Evolutionary conservation across 2,329 filamentous ascomycete genomes (phyloP), one percentile per base, ranked within the genome.

Genomic region (Albophoma yamanashiensis): DNA sequence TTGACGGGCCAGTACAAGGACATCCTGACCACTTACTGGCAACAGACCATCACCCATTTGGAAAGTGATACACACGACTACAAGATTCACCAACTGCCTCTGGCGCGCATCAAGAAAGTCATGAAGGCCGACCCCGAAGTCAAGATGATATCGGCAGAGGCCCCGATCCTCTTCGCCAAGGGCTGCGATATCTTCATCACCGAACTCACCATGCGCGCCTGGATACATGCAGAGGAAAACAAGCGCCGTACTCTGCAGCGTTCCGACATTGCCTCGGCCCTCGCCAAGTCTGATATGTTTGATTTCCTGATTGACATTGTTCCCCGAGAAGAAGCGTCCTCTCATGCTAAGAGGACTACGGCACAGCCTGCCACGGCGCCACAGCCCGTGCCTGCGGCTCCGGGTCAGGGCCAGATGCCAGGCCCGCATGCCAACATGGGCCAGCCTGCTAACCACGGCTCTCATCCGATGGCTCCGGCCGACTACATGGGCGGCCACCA

Each of bases 41-140:
- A 99, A 75, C 93, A 99, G 71, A 94, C 92, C 64, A 96, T 99
- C 77, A 93, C 89, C 66, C 92, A 96, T 73, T 85, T 99, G 61
- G 94, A 99, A 77, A 91, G 84, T 62, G 94, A 97, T 69, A 91
- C 89, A 56, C 94, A 99, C 74, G 94, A 99, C 75, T 99, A 97
- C 82, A 99, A 99, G 77, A 84, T 97, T 60, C 94, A 99, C 74
- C 94, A 97, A 74, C 82, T 99, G 45, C 94, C 94, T 1, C 82
- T 99, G 47, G 94, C 94, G n/a, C 89, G 94, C 59, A 99, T 99
- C 79, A 99, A 99, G 81, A 99, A 99, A 75, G 94, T 99, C 66
- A 99, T 99, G 94, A 99, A 99, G 78, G 94, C 94, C 0, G 94
- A 99, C 67, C 94, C 94, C 0, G 94, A 99, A 69, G 94, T 99